Evolutionary conservation across 2,329 filamentous ascomycete species (phyloP), one percentile per base, ranked within the genome.

Genomic region (Beauveria brongniartii): DNA sequence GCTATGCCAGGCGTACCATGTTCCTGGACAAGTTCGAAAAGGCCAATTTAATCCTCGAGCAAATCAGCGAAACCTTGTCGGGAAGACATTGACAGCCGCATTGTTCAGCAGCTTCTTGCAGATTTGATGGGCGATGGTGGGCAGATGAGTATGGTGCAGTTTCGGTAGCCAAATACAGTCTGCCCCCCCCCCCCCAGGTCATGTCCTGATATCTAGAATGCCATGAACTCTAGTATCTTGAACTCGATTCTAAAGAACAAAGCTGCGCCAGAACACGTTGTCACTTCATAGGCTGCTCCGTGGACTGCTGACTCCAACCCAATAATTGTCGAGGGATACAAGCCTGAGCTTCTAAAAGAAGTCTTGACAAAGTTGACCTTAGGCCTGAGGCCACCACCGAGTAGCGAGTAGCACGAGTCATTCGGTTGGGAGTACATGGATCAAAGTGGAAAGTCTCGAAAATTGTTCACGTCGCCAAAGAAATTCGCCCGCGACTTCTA

Each of bases 21-120:
- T 77, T 96, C 91, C 80, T 95, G 89, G 92, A 96, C 73, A 96
- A 96, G 77, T 83, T 96, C 22, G 92, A 96, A 74, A 96, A 96
- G 74, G 82, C 88, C 9, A 96, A 96, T 73, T 96, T 84, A 78
- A 96, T 95, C 76, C 81, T 96, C 20, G 91, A 95, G 74, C 88
- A 90, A 68, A 84, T 93, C 63, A 82, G 96, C 60, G 85, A 90
- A 64, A 95, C 91, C 0, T 81, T 81, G 84, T 0, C 77, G 78
- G 56, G 81, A 91, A 67, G 84, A 87, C 40, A 79, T 95, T 1
- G 89, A 92, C 65, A 82, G 86, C 24, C 78, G 92, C 10, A 75
- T 95, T 4, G 80, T 96, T 3, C 87, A 92, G 70, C 82, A 81
- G 4, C 75, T 96, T 3, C 77, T 93, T 30, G 75, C 77, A 0